These are phyloP conservation scores for Glebionis coronaria DNA, from an alignment of 129 eudicot species.

Conservation along the genomic window DNA sequence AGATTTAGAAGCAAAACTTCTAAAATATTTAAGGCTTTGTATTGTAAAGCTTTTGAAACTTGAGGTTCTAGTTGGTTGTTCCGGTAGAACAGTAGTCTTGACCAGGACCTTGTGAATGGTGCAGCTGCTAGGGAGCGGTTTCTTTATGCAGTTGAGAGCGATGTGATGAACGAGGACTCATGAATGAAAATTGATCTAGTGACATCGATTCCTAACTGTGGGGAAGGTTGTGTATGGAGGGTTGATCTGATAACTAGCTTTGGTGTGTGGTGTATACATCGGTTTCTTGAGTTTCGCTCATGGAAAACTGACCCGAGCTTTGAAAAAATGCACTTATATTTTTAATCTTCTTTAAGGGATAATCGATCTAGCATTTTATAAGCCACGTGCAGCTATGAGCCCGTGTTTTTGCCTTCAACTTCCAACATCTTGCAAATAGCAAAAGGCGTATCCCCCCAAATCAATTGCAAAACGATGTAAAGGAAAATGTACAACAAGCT, in stretches of 20 bases:
- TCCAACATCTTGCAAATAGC: slow-evolving; percentile 55
- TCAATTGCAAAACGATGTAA: slow-evolving; percentile 50
- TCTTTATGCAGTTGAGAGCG: slow-evolving; percentile 71
- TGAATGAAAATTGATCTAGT: slow-evolving; percentile 42
- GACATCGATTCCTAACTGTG: slow-evolving; percentile 81
- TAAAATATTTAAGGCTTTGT: slow-evolving; percentile 65
- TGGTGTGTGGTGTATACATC: slow-evolving; percentile 91
- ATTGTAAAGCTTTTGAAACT: slow-evolving; percentile 71
- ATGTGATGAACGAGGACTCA: slow-evolving; percentile 51
- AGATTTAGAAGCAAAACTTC: slow-evolving; percentile 70
- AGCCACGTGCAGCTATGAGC: slow-evolving; percentile 60
- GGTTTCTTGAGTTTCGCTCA: slow-evolving; percentile 86
- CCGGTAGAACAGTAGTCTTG: slow-evolving; percentile 66
- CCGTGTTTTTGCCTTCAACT: slow-evolving; percentile 93
- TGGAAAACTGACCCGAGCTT: slow-evolving; percentile 96
- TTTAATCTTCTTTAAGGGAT: slow-evolving; percentile 97
- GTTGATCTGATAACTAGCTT: slow-evolving; percentile 77
- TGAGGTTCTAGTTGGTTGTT: slow-evolving; percentile 93
- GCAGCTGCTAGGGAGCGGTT: slow-evolving; percentile 86
- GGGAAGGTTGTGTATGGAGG: slow-evolving; percentile 88
- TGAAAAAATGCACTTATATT: slow-evolving; percentile 92
- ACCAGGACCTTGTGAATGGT: slow-evolving; percentile 75
- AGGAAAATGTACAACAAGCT: slow-evolving; percentile 69
- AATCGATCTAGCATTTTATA: slow-evolving; percentile 68
- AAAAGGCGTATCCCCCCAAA: slow-evolving; percentile 47